phyloP scores from a whole-genome alignment of 768 basidiomycete species.

The Leccinellum luteum region DNA sequence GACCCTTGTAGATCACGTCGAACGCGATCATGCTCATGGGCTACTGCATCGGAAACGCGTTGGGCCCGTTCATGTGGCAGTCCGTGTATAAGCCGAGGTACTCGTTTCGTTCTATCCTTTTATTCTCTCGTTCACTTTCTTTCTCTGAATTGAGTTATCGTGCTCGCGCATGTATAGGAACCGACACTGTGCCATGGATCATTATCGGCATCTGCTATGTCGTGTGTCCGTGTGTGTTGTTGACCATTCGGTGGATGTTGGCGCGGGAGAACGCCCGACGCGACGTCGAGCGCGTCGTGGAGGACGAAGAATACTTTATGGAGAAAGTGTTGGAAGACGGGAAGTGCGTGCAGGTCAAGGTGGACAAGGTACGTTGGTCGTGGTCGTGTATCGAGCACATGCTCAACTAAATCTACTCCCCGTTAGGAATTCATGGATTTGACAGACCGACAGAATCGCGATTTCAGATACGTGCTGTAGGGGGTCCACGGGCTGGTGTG shows the following conservation, averaged over 20 bases:
- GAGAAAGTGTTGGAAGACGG: too few relatives aligned
- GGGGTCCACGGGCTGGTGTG: too few relatives aligned
- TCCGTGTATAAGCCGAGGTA: constrained; percentile 34
- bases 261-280: constrained; percentile 60
- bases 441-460: constrained; percentile 68
- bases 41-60: constrained; percentile 64
- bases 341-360: too few relatives aligned
- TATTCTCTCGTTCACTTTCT: too few relatives aligned
- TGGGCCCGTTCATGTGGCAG: constrained; percentile 77
- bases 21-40: constrained; percentile 75
- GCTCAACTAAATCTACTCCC: neutral
- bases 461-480: constrained; percentile 77
- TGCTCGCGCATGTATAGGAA: constrained; percentile 40
- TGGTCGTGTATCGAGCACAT: neutral
- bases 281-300: constrained; percentile 51
- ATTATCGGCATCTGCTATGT: constrained; percentile 67
- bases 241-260: constrained; percentile 56
- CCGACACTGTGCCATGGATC: constrained; percentile 72
- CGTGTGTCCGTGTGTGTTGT: constrained; percentile 46
- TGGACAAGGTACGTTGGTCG: constrained; percentile 3
- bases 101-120: too few relatives aligned
- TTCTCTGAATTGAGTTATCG: too few relatives aligned
- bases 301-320: constrained; percentile 52
- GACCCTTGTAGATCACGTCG: constrained; percentile 21
- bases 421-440: constrained; percentile 71